These are phyloP conservation scores for Penicillium expansum DNA, from an alignment of 2,329 filamentous ascomycete species.

Conservation along the genomic window DNA sequence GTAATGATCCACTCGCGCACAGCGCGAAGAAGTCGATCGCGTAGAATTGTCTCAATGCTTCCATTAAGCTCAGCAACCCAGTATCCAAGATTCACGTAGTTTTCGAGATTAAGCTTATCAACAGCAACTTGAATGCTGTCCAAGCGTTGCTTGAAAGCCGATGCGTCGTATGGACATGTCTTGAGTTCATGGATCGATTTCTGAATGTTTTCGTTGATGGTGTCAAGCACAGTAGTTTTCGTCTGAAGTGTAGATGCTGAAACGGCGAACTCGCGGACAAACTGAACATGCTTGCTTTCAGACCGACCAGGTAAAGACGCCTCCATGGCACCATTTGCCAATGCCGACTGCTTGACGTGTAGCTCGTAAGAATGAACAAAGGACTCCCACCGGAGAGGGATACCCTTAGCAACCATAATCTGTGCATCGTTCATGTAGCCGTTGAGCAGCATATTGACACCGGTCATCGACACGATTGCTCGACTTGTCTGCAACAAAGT, in stretches of 20 bases:
- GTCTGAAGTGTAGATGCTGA: conserved; percentile 83
- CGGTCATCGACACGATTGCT: conserved; percentile 78
- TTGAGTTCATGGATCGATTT: conserved; percentile 80
- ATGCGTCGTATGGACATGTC: conserved; percentile 75
- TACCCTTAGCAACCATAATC: conserved; percentile 75
- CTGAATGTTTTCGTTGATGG: conserved; percentile 77
- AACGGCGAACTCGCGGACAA: conserved; percentile 87
- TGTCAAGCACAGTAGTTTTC: conserved; percentile 75
- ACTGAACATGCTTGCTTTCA: conserved; percentile 94
- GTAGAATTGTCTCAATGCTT: conserved; percentile 76
- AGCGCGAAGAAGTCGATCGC: conserved; percentile 78
- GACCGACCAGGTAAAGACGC: conserved; percentile 56
- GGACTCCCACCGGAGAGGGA: conserved; percentile 92
- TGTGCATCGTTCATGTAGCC: conserved; percentile 93
- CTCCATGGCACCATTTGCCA: conserved; percentile 60
- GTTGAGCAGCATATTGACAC: conserved; percentile 81
- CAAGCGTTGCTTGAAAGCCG: conserved; percentile 75
- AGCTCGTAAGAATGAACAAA: conserved; percentile 97
- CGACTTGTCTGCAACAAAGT: conserved; percentile 86
- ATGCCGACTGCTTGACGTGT: conserved; percentile 66
- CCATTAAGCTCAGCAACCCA: conserved; percentile 89
- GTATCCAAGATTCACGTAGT: conserved; percentile 85
- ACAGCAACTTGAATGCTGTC: conserved; percentile 87
- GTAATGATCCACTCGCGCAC: conserved; percentile 82
- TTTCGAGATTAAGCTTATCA: conserved; percentile 93